A percentile compares a stretch with the other conserved stretches of the same genome.
Conservation (phyloP, 768 basidiomycete species). For the Mycena crocata region DNA sequence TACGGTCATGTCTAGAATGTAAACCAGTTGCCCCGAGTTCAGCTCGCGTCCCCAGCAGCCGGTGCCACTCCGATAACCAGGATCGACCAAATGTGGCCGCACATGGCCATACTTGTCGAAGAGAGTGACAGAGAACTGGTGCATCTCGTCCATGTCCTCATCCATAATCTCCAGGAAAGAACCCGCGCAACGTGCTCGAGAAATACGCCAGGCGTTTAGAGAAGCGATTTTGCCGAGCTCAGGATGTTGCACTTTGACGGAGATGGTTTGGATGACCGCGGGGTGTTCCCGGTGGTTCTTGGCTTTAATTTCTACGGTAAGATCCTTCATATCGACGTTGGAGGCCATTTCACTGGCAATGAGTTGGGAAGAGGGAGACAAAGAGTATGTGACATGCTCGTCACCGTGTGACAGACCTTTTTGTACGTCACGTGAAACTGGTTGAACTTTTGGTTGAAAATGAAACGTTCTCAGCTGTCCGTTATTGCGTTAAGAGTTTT, state of each 20-base stretch:
- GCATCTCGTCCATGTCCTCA: slow-evolving; percentile 44
- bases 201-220: slow-evolving; percentile 13
- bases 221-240: slow-evolving; percentile 9
- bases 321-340: not conserved
- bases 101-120: slow-evolving; percentile 44
- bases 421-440: too few species aligned
- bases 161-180: slow-evolving; percentile 42
- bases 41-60: slow-evolving; percentile 47
- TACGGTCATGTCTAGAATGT: slow-evolving; percentile 41
- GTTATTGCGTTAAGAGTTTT: too few species aligned
- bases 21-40: slow-evolving; percentile 41
- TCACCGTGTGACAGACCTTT: too few species aligned
- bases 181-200: slow-evolving; percentile 13
- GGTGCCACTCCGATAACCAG: slow-evolving; percentile 44
- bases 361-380: too few species aligned
- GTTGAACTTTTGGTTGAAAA: too few species aligned
- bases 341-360: not conserved
- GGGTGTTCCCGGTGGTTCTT: slow-evolving; percentile 15
- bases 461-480: too few species aligned
- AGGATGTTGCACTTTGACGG: slow-evolving; percentile 9
- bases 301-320: not conserved
- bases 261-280: slow-evolving; percentile 2
- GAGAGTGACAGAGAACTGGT: slow-evolving; percentile 35
- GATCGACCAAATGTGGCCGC: slow-evolving; percentile 38
- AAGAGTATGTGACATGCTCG: too few species aligned